Base-by-base conservation (phyloP, 75 land plant species). In the Cryptomeria japonica region DNA sequence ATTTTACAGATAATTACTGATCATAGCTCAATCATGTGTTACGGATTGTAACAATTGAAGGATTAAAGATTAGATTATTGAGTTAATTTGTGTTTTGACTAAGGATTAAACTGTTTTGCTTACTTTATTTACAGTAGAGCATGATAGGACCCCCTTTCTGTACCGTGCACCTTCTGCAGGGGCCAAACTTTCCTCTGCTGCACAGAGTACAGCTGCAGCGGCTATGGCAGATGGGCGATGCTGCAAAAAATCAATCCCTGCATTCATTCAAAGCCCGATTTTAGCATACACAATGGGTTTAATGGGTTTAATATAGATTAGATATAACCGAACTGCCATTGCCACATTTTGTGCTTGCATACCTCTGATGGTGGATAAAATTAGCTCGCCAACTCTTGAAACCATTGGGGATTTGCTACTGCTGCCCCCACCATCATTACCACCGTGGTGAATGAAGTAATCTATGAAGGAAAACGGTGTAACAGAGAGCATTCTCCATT, bases 401-500 rank as follows among this genome's bases (percentile, higher is more conserved):
- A 90, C 13, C n/a, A 86, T 28, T 41, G 89, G 86, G 16, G 86
- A 38, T 53, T 87, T 78, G 77, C 87, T 46, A 12, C n/a, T 78
- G 22, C 41, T 56, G 3, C 64, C 64, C 0, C 86, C 86, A 19
- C 82, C 42, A 36, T 36, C 42, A 19, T 39, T 37, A 28, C 84
- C 84, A 9, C 49, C 84, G 3, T 36, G 90, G 72, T 89, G 87
- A 39, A 92, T 82, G 75, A 95, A 94, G 88, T 89, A 95, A 83
- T 88, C 94, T 34, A 94, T 77, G 90, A 92, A 97, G 14, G 92
- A 88, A 88, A 97, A 98, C 11, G 99, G 99, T 41, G 96, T 95
- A 36, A 97, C 90, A 25, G 91, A 88, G 39, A 92, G 89, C 99
- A 98, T 92, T 78, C 93, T 92, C 99, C 99, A 97, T 8, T 93